These are phyloP conservation scores for Cryptosporidium ubiquitum DNA, from an alignment of 169 alveolate genomes.

Conservation along the genomic window DNA sequence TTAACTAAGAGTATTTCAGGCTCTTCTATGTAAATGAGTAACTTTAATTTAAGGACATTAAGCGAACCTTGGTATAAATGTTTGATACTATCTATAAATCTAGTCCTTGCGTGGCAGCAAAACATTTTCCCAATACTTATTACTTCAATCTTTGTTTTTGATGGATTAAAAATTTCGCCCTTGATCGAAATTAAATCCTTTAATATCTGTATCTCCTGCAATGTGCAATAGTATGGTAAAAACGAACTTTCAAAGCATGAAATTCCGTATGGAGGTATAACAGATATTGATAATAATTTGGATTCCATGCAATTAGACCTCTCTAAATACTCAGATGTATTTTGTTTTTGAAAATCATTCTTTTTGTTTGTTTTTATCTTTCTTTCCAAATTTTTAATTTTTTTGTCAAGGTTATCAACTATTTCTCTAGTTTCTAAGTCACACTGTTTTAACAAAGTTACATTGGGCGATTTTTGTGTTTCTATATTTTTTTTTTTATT, in stretches of 20 bases:
- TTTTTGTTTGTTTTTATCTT: not conserved
- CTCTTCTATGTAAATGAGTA: slow-evolving; percentile 32
- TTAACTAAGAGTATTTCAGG: slow-evolving; percentile 48
- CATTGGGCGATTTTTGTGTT: not conserved
- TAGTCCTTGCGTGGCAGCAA: slow-evolving; percentile 48
- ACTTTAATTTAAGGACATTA: slow-evolving; percentile 15
- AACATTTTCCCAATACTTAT: slow-evolving; percentile 24
- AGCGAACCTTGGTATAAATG: not conserved
- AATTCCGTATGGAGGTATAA: slow-evolving; percentile 55
- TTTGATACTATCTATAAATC: slow-evolving; percentile 32
- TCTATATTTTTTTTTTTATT: not conserved
- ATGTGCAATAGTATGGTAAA: slow-evolving; percentile 32
- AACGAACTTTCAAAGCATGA: slow-evolving; percentile 45
- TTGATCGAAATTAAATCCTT: slow-evolving; percentile 24
- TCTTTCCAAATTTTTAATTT: slow-evolving; percentile 32
- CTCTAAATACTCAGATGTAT: not conserved
- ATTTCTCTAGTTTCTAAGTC: slow-evolving; percentile 43
- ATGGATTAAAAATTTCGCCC: not conserved
- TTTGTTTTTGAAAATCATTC: not conserved
- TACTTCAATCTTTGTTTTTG: not conserved
- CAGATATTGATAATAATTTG: slow-evolving; percentile 27
- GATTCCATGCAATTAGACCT: slow-evolving; percentile 9
- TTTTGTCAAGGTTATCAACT: slow-evolving; percentile 34
- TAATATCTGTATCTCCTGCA: slow-evolving; percentile 2
- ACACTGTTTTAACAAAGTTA: not conserved